These are phyloP conservation scores for Salvia rosmarinus DNA, from an alignment of 257 asterid species.

Conservation along the genomic window DNA sequence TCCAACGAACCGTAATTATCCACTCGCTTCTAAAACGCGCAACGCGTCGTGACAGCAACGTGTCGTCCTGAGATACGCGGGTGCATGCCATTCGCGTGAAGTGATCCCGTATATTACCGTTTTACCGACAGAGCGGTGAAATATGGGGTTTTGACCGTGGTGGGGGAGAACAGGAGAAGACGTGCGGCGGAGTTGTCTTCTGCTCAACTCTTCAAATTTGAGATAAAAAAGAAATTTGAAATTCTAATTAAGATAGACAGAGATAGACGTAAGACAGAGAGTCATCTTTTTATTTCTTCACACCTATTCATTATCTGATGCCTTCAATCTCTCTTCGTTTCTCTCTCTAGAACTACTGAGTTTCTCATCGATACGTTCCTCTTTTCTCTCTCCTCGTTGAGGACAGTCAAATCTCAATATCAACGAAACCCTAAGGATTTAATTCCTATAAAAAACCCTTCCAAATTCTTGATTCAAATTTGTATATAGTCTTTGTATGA, in stretches of 20 bases:
- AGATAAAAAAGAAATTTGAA: not conserved
- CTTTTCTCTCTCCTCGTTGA: constrained; percentile 10
- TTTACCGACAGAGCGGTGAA: constrained; percentile 27
- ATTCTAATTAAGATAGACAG: constrained; percentile 2
- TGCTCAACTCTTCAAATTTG: constrained; percentile 29
- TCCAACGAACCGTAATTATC: not conserved
- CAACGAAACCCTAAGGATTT: constrained; percentile 37
- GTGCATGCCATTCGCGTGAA: not conserved
- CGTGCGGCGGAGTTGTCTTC: constrained; percentile 51
- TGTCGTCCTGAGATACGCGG: not conserved
- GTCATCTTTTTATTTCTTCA: constrained; percentile 37
- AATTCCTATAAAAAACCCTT: constrained; percentile 34
- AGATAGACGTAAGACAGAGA: constrained; percentile 58
- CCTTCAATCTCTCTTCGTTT: constrained; percentile 35
- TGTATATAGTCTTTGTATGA: constrained; percentile 41
- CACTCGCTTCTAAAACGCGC: not conserved
- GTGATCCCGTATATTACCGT: not conserved
- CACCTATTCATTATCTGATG: constrained; percentile 52
- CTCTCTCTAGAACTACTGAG: constrained; percentile 33
- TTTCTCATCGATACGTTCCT: constrained; percentile 6
- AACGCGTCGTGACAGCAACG: constrained; percentile 22
- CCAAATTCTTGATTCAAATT: constrained; percentile 49
- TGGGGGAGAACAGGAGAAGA: constrained; percentile 37
- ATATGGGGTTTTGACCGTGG: constrained; percentile 31
- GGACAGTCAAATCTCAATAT: constrained; percentile 28